Base-by-base conservation (phyloP, 2,329 filamentous ascomycete genomes). In the Herpotrichia juniperi region DNA sequence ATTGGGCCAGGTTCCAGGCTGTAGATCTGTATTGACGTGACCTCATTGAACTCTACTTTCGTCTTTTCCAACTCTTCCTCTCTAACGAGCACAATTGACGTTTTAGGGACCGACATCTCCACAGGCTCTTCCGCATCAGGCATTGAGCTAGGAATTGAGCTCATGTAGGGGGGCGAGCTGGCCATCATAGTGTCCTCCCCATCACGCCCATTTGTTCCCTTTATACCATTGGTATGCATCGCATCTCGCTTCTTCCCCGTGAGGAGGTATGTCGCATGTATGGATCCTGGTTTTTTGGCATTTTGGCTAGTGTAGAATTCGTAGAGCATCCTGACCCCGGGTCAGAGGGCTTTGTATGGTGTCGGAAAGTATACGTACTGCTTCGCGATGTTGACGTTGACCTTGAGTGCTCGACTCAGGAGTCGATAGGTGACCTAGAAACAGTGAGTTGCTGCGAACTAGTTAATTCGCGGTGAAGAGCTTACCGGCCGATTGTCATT, bases 211-310 rank as follows among this genome's bases (percentile, higher is more conserved):
- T 71, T 65, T 42, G 62, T 56, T 22, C 67, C 68, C 25, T 71
- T 65, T 42, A 62, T 56, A 19, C 73, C 77, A 58, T 79, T 81
- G 10, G 71, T 53, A 12, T 62, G 55, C 22, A 64, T 51, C 24
- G 48, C 14, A 12, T 31, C 39, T 47, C 74, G 79, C 64, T 84
- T 88, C 19, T 79, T 83, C 32, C 93, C 94, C 45, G 87, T 89
- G 40, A 99, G 71, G 43, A 97, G 79, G 74, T 97, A 99, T n/a
- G 92, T 97, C 39, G 93, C 94, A 76, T 96, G 85, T n/a, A 97
- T 80, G 22, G 86, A 87, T 19, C 85, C 83, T 0, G 89, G 81
- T 54, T 86, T 88, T 72, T 88, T 90, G 48, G 79, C 81, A 73
- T 92, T 96, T 69, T 96, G 89, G 50, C 81, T 84, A 56, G 82